Evolutionary conservation across 2,329 filamentous ascomycete genomes (phyloP).

Genomic region (Phoma sp.): DNA sequence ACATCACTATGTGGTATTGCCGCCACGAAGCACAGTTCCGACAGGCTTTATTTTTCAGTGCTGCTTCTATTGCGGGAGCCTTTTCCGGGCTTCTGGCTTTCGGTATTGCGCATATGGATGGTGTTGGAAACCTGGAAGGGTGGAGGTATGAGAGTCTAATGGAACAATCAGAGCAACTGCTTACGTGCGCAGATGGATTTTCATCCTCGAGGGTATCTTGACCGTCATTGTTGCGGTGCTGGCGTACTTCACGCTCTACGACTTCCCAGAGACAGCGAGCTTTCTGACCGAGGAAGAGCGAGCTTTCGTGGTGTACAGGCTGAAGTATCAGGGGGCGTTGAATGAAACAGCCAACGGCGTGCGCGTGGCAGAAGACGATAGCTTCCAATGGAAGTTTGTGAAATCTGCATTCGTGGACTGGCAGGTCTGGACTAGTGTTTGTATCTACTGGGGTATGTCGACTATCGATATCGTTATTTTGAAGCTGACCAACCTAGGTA

Average conservation of each 20-base stretch:
- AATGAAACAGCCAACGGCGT: conserved; percentile 62
- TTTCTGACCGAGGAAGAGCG: conserved; percentile 63
- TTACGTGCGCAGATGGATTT: conserved; percentile 35
- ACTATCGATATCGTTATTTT: background rate
- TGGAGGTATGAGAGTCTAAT: conserved; percentile 9
- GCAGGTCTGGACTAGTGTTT: conserved; percentile 59
- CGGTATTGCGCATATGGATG: conserved; percentile 62
- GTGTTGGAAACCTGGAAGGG: conserved; percentile 12
- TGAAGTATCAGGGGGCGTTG: conserved; percentile 58
- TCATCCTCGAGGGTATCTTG: conserved; percentile 46
- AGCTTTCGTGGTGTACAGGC: conserved; percentile 64
- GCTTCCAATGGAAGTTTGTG: conserved; percentile 67
- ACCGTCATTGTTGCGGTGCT: conserved; percentile 45
- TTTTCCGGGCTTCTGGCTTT: conserved; percentile 66
- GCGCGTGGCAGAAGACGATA: conserved; percentile 71
- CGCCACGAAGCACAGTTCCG: conserved; percentile 64
- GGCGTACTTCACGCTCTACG: conserved; percentile 64
- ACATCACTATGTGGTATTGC: conserved; percentile 69
- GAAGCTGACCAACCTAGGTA: conserved; percentile 26
- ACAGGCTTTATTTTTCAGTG: conserved; percentile 65
- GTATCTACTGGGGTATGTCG: conserved; percentile 68
- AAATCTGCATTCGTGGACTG: conserved; percentile 56
- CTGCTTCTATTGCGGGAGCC: conserved; percentile 63
- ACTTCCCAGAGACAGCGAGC: conserved; percentile 66
- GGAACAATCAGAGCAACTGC: background rate